Evolutionary conservation across 768 basidiomycete genomes (phyloP).

Genomic region (Kwoniella dendrophila): DNA sequence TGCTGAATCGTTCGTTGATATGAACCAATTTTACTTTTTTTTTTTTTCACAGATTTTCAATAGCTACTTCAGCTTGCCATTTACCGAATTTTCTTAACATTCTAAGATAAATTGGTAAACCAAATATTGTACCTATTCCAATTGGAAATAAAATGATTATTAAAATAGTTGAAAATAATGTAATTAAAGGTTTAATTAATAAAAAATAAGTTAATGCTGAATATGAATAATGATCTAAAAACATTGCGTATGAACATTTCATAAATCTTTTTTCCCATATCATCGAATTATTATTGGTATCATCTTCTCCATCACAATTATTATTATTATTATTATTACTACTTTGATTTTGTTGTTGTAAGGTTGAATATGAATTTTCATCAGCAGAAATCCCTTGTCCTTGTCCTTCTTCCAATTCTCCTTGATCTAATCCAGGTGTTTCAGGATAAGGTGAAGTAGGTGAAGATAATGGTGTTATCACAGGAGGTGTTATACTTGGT

Average conservation of each 20-base stretch:
- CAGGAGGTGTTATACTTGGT: no score
- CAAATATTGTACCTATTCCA: slow-evolving; percentile 33
- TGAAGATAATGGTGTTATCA: slow-evolving; percentile 18
- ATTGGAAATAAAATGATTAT: slow-evolving; percentile 45
- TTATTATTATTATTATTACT: background rate
- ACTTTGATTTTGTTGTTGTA: background rate
- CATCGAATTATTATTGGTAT: slow-evolving; percentile 2
- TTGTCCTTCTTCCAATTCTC: no score
- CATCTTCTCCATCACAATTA: no score
- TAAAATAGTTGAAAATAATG: slow-evolving; percentile 50
- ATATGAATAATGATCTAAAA: slow-evolving; percentile 52
- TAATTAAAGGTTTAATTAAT: slow-evolving; percentile 53
- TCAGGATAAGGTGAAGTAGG: slow-evolving; percentile 6
- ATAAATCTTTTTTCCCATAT: slow-evolving; percentile 53
- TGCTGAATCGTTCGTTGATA: no score
- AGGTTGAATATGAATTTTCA: no score
- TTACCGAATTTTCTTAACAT: slow-evolving; percentile 44
- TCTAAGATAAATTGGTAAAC: slow-evolving; percentile 43
- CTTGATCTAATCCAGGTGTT: slow-evolving; percentile 1
- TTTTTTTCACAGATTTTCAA: slow-evolving; percentile 41
- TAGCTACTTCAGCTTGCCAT: slow-evolving; percentile 53
- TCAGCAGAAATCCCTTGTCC: no score
- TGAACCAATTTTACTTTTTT: background rate
- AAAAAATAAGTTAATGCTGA: slow-evolving; percentile 52
- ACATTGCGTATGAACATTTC: slow-evolving; percentile 55